Evolutionary conservation across 768 basidiomycete genomes (phyloP).

Genomic region (Tulasnella sp.): DNA sequence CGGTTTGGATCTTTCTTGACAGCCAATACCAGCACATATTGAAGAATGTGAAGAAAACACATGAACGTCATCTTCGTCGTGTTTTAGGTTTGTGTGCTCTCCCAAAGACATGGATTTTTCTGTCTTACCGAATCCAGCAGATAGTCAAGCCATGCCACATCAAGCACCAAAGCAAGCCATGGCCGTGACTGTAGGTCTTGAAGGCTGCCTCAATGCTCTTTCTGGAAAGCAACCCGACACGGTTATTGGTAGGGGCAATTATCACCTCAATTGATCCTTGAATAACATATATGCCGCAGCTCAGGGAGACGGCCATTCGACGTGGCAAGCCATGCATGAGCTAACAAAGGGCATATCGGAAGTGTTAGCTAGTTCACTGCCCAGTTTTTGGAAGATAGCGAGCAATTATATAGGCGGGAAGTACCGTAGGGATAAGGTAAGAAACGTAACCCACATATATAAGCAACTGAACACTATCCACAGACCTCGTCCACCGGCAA

Average conservation of each 20-base stretch:
- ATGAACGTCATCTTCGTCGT: constrained; percentile 37
- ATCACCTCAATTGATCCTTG: neutral
- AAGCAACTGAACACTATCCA: constrained; percentile 15
- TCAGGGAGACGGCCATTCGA: constrained; percentile 54
- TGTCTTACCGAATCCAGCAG: too few relatives aligned
- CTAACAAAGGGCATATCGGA: constrained; percentile 84
- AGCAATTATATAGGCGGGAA: constrained; percentile 87
- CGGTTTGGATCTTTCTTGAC: constrained; percentile 92
- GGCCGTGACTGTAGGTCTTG: too few relatives aligned
- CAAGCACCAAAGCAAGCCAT: too few relatives aligned
- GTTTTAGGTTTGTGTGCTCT: constrained; percentile 45
- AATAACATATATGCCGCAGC: constrained; percentile 32
- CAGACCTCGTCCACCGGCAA: constrained; percentile 21
- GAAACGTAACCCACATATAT: too few relatives aligned
- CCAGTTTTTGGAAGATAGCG: constrained; percentile 88
- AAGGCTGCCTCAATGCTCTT: constrained; percentile 42
- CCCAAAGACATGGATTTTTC: too few relatives aligned
- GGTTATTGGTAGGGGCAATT: constrained; percentile 38
- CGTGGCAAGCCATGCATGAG: constrained; percentile 67
- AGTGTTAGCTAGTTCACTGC: constrained; percentile 65
- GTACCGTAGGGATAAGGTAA: constrained; percentile 63
- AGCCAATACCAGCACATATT: constrained; percentile 81
- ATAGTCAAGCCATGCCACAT: too few relatives aligned
- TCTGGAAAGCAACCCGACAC: constrained; percentile 52
- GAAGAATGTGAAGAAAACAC: constrained; percentile 55